Conservation (phyloP, 345 rosid genomes). For the Arabis alpina region DNA sequence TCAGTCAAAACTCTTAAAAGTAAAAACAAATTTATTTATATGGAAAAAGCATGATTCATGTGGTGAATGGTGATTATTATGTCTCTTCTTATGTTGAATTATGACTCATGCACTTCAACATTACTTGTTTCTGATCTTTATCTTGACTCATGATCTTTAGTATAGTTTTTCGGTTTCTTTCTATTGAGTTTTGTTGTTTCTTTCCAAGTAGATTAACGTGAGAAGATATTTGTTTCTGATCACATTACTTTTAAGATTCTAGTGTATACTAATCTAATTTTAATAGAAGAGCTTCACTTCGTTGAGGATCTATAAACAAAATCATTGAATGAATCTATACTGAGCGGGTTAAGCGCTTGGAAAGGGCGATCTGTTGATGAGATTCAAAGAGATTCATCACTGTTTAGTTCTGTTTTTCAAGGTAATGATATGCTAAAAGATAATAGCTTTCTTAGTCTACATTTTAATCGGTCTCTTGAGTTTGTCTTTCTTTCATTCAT, state of each 20-base stretch:
- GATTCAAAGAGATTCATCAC: slow-evolving; percentile 55
- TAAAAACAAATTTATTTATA: not conserved
- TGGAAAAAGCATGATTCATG: slow-evolving; percentile 27
- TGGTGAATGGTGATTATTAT: slow-evolving; percentile 26
- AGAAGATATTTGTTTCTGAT: too few relatives aligned
- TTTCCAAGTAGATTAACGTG: too few relatives aligned
- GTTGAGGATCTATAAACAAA: too few relatives aligned
- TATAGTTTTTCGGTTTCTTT: too few relatives aligned
- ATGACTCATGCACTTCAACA: not conserved
- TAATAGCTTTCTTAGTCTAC: not conserved
- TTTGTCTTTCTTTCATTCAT: not conserved
- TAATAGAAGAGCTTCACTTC: too few relatives aligned
- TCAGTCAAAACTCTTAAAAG: not conserved
- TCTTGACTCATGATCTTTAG: too few relatives aligned
- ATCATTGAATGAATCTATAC: slow-evolving; percentile 49
- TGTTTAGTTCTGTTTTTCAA: slow-evolving; percentile 57
- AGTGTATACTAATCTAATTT: too few relatives aligned
- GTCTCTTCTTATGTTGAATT: not conserved
- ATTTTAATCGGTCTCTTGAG: not conserved
- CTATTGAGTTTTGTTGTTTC: too few relatives aligned
- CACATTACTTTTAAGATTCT: too few relatives aligned
- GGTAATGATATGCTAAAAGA: slow-evolving; percentile 46
- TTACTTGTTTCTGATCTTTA: too few relatives aligned
- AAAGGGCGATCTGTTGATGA: slow-evolving; percentile 62
- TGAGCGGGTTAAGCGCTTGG: slow-evolving; percentile 53